Base-by-base conservation (phyloP, 2,329 filamentous ascomycete species). In the Penicillium sp. region DNA sequence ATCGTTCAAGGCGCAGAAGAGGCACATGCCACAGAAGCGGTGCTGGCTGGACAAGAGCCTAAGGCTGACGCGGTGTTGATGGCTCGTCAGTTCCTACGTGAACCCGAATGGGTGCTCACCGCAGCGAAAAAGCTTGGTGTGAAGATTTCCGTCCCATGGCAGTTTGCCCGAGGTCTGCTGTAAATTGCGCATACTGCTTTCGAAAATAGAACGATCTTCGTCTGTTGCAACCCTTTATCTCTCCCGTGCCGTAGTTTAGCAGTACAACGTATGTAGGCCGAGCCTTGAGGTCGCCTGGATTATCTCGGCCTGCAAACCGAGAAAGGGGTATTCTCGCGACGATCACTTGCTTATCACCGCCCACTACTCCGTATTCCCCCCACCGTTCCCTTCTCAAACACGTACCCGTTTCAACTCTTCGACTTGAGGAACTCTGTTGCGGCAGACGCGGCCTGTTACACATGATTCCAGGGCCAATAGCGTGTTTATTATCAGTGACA, bases 41-140 rank as follows among this genome's bases (percentile, higher is more conserved):
- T 63, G n/a, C 41, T 68, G n/a, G 54, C 59, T 1, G 62, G 64
- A 0, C 18, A 53, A 7, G 58, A 64, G 25, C 65, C 67, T 1
- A 61, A 60, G 30, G 69, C 77, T 0, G 77, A 80, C 66, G 73
- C 74, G 0, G 67, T 80, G 19, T 55, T 80, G n/a, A 70, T 80
- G 30, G 78, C 73, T 0, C 68, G 77, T 36, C 77, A 80, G 54
- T 80, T 80, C 51, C 71, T 80, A 70, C 67, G 78, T 7, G 77
- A 80, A 63, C 76, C 77, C 0, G 77, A 79, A 55, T 80, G 77
- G 77, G 77, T 80, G 25, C 53, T 80, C 30, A 74, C 63, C 35
- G 76, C 79, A 1, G 77, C 76, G 8, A 75, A 72, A 65, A 68
- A 73, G 57, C 52, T 80, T 50, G 73, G 70, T 3, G 68, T 80